Percentiles rank a stretch among this genome's conserved stretches.
phyloP scores from a whole-genome alignment of 768 basidiomycete genomes.

The Coprinellus aureogranulatus region DNA sequence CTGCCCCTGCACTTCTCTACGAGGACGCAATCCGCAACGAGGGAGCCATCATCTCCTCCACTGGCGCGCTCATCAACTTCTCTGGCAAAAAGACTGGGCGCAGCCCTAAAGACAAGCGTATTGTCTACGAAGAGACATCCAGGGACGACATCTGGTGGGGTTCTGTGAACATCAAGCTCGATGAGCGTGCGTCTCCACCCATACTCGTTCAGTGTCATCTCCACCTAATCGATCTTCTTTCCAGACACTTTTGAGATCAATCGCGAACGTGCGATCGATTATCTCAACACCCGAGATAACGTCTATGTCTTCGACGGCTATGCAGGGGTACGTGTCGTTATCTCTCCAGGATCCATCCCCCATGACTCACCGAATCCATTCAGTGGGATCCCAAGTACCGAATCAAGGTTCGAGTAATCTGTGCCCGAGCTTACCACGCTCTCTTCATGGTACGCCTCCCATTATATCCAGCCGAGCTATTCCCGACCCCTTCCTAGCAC shows the following conservation, averaged over 20 bases:
- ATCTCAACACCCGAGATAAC: slow-evolving; percentile 95
- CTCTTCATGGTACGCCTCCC: slow-evolving; percentile 84
- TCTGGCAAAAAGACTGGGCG: slow-evolving; percentile 99
- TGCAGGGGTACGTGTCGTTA: slow-evolving; percentile 62
- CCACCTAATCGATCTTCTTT: slow-evolving; percentile 6
- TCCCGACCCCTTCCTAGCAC: slow-evolving; percentile 51
- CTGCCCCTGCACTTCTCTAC: slow-evolving; percentile 84
- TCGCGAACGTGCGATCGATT: slow-evolving; percentile 98
- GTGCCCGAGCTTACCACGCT: slow-evolving; percentile 97
- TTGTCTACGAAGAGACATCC: slow-evolving; percentile 94
- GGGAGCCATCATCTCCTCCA: slow-evolving; percentile 95
- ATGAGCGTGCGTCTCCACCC: slow-evolving; percentile 65
- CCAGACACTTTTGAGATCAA: slow-evolving; percentile 98
- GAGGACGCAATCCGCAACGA: slow-evolving; percentile 99
- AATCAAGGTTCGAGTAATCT: slow-evolving; percentile 99
- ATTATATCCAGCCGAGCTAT: slow-evolving; percentile 16
- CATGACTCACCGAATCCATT: slow-evolving; percentile 9
- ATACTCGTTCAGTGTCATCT: slow-evolving; percentile 2
- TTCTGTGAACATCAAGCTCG: slow-evolving; percentile 98
- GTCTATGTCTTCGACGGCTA: slow-evolving; percentile 98
- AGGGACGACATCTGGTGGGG: slow-evolving; percentile 99
- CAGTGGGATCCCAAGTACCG: slow-evolving; percentile 99
- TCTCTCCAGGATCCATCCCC: slow-evolving; percentile 2
- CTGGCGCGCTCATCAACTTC: slow-evolving; percentile 98
- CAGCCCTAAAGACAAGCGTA: slow-evolving; percentile 98